Evolutionary conservation across 2,329 filamentous ascomycete species (phyloP), one percentile per base, ranked within the genome.

Genomic region (Pestalotiopsis sp.): DNA sequence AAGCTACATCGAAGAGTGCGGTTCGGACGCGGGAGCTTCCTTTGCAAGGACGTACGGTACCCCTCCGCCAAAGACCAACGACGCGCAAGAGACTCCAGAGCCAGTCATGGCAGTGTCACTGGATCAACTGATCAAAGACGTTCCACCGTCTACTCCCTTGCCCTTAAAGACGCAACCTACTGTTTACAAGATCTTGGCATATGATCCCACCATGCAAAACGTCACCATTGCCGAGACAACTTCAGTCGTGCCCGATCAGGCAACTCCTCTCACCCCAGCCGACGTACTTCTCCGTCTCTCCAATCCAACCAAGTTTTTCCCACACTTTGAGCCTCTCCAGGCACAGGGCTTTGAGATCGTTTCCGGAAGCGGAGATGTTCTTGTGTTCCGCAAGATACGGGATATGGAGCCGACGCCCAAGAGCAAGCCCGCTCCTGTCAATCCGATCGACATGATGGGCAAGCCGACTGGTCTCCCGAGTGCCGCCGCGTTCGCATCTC

Each of bases 121-220:
- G 12, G 69, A 63, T 23, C 67, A 71, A 66, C 64, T 52, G 64
- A 25, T 39, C 20, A 39, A 41, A 9, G 66, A 70, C n/a, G 38
- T 69, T 36, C 17, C 64, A 58, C 63, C 67, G 27, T 41, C 68
- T n/a, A 49, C 61, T 38, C 68, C 36, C 52, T 66, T 71, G 9
- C 20, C 59, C 27, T 59, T 36, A 36, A 36, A 12, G 41, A 38
- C 61, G 23, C 71, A 76, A 20, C 73, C 74, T 17, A 76, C 74
- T 5, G 68, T 86, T 3, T 93, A 92, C 82, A 92, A 88, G 76
- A 85, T 93, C 41, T 82, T 93, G 5, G 90, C 88, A 1, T 92
- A 90, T 73, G 89, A 93, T 71, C 82, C 87, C 1, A 82, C 81
- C 9, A 89, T 85, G 72, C 84, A 90, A 72, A 81, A 81, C 13